Percentiles rank a stretch among this genome's conserved stretches.
These are phyloP conservation scores for Rhodotorula babjevae DNA, from an alignment of 768 basidiomycete genomes.

Conservation along the genomic window DNA sequence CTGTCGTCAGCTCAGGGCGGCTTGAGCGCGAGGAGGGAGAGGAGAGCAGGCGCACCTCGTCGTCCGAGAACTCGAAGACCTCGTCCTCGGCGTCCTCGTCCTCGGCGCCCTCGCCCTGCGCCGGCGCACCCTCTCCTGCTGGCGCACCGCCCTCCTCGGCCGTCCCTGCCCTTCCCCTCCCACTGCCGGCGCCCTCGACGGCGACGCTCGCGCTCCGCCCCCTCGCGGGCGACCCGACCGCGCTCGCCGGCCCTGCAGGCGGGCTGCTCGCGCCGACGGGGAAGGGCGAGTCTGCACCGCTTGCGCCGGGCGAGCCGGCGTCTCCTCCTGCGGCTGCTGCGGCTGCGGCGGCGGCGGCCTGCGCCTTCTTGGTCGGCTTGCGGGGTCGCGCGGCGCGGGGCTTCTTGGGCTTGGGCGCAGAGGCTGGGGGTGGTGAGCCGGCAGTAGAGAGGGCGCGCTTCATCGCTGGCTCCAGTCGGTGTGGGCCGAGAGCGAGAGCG, in stretches of 20 bases:
- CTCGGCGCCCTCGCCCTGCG: conserved; percentile 1
- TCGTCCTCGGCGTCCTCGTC: conserved; percentile 32
- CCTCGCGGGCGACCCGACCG: background rate
- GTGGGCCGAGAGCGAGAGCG: background rate
- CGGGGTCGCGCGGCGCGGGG: background rate
- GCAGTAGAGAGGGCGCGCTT: conserved; percentile 7
- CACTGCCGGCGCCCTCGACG: background rate
- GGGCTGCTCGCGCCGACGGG: background rate
- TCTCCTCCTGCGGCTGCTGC: background rate
- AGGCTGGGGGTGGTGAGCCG: background rate
- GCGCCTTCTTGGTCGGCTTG: background rate
- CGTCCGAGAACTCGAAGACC: conserved; percentile 30
- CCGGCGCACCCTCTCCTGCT: background rate
- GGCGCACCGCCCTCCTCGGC: background rate
- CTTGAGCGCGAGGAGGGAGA: background rate
- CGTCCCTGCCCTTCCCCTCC: background rate
- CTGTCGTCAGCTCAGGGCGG: background rate
- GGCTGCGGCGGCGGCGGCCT: background rate
- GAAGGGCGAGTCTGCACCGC: background rate
- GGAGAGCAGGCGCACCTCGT: conserved; percentile 18
- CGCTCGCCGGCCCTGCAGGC: background rate
- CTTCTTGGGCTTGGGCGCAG: conserved; percentile 8
- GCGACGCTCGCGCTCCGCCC: background rate
- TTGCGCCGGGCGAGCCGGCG: background rate
- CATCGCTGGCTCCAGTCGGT: background rate